These are phyloP conservation scores for Dendrobium chrysotoxum DNA, from an alignment of 106 monocot species.

Conservation along the genomic window DNA sequence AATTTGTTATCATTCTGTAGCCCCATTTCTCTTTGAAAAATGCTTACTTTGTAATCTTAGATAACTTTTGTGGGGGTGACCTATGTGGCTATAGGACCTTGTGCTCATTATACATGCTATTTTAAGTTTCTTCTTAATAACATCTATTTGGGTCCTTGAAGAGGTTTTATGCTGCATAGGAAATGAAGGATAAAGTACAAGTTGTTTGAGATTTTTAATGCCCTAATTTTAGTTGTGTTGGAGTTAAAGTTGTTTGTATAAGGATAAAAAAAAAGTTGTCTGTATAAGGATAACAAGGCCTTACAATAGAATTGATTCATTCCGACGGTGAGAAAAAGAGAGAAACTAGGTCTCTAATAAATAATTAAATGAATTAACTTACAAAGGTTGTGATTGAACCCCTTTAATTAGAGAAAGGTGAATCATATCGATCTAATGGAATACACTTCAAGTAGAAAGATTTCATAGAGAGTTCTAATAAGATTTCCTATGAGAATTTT, in stretches of 20 bases:
- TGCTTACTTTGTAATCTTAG: background rate
- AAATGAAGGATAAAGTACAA: background rate
- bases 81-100: background rate
- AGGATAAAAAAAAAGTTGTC: too few species aligned
- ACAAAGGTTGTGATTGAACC: background rate
- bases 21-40: background rate
- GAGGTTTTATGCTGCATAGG: background rate
- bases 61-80: background rate
- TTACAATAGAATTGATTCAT: background rate
- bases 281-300: too few species aligned
- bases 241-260: too few species aligned
- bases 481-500: background rate
- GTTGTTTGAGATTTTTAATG: background rate
- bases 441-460: background rate
- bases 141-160: background rate
- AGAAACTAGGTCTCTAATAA: background rate
- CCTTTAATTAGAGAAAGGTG: background rate
- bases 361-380: background rate
- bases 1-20: background rate
- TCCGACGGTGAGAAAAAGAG: background rate
- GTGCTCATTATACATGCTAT: background rate
- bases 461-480: background rate
- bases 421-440: background rate
- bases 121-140: background rate
- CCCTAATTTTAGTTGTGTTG: too few species aligned